These are phyloP conservation scores for Litsea cubeba DNA, from an alignment of 164 flowering plant genomes.

Conservation along the genomic window DNA sequence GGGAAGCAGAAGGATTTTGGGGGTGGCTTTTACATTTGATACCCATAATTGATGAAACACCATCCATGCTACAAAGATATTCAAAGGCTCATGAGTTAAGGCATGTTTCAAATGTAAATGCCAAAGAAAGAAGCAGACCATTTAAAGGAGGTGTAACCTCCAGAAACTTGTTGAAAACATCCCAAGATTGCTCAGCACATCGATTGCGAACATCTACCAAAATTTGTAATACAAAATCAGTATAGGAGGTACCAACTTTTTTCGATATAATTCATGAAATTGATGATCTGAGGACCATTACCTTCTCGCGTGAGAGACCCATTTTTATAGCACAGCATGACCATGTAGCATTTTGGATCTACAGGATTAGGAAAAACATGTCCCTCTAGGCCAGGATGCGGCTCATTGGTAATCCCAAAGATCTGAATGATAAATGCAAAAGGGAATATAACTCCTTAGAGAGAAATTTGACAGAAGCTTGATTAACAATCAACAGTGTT, in stretches of 20 bases:
- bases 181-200: constrained; percentile 83
- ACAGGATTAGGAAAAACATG: constrained; percentile 98
- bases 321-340: constrained; percentile 87
- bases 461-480: not conserved
- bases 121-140: constrained; percentile 39
- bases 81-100: not conserved
- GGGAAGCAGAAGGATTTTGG: too few species aligned
- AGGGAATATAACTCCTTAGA: not conserved
- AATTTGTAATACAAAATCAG: not conserved
- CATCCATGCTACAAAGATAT: not conserved
- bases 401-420: constrained; percentile 75
- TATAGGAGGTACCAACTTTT: constrained; percentile 20
- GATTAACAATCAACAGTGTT: not conserved
- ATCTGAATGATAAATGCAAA: constrained; percentile 40
- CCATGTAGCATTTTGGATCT: constrained; percentile 75
- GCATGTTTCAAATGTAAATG: not conserved
- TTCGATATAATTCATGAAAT: not conserved
- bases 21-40: too few species aligned
- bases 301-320: constrained; percentile 98
- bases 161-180: constrained; percentile 56
- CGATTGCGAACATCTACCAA: constrained; percentile 67
- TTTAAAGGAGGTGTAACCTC: constrained; percentile 78
- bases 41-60: not conserved
- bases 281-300: constrained; percentile 10
- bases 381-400: constrained; percentile 76